A percentile compares a stretch with the other conserved stretches of the same genome.
phyloP scores from a whole-genome alignment of 1,139 yeast species.

The Nadsonia commutata region DNA sequence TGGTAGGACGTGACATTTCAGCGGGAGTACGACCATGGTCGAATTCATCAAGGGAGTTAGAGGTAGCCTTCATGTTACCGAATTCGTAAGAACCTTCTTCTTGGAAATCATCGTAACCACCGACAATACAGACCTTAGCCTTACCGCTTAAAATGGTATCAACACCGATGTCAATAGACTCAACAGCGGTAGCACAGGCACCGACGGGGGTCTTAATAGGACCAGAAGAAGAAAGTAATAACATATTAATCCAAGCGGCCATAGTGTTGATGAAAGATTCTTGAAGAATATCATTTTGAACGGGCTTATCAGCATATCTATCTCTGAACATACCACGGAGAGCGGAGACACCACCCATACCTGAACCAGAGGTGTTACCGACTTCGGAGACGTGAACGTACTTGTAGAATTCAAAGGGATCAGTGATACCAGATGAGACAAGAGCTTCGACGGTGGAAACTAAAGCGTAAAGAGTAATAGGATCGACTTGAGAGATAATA shows the following conservation, averaged over 20 bases:
- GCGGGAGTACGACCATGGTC: slow-evolving; percentile 95
- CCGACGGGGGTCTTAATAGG: slow-evolving; percentile 99
- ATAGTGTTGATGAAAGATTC: slow-evolving; percentile 97
- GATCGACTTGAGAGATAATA: slow-evolving; percentile 86
- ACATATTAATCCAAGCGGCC: slow-evolving; percentile 99
- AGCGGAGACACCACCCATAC: slow-evolving; percentile 99
- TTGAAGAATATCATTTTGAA: slow-evolving; percentile 91
- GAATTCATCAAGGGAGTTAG: slow-evolving; percentile 72
- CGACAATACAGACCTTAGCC: slow-evolving; percentile 91
- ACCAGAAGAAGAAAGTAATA: slow-evolving; percentile 92
- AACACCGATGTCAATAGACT: slow-evolving; percentile 90
- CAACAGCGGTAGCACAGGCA: slow-evolving; percentile 98
- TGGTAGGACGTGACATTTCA: slow-evolving; percentile 97
- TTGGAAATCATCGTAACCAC: slow-evolving; percentile 99
- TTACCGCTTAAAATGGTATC: slow-evolving; percentile 86
- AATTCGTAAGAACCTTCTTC: slow-evolving; percentile 97
- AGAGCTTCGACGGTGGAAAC: slow-evolving; percentile 94
- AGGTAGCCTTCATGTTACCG: slow-evolving; percentile 98
- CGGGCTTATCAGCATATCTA: slow-evolving; percentile 81
- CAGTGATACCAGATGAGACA: slow-evolving; percentile 86
- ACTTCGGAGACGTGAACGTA: slow-evolving; percentile 96
- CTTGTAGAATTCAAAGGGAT: slow-evolving; percentile 95
- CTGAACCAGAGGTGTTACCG: slow-evolving; percentile 98
- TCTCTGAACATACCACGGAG: slow-evolving; percentile 96
- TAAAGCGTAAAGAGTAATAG: slow-evolving; percentile 80